Conservation (phyloP, 2,329 filamentous ascomycete species). For the Trichoderma guizhouense region DNA sequence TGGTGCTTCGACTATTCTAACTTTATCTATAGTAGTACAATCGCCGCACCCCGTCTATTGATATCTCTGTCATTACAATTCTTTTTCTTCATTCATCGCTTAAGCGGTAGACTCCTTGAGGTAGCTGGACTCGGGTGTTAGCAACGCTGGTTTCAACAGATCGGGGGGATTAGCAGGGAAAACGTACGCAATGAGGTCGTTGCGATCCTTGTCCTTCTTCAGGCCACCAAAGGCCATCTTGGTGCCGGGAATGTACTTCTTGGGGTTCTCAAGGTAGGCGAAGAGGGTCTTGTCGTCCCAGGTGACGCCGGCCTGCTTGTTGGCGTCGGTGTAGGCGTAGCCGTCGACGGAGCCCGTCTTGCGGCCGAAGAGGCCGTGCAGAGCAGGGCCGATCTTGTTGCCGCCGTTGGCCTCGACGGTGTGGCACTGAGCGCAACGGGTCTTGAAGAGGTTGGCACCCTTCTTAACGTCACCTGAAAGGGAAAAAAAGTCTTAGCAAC, state of each 20-base stretch:
- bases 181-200: slow-evolving; percentile 94
- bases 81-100: slow-evolving; percentile 25
- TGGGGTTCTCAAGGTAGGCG: slow-evolving; percentile 99
- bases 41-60: slow-evolving; percentile 38
- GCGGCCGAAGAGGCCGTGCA: slow-evolving; percentile 96
- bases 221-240: slow-evolving; percentile 99
- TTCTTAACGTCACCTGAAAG: slow-evolving; percentile 83
- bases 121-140: slow-evolving; percentile 47
- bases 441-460: slow-evolving; percentile 99
- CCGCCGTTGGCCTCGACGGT: slow-evolving; percentile 83
- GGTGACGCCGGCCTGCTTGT: slow-evolving; percentile 91
- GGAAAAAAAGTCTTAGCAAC: neutral
- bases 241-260: slow-evolving; percentile 99
- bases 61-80: slow-evolving; percentile 35
- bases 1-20: slow-evolving; percentile 32
- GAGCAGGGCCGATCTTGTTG: slow-evolving; percentile 97
- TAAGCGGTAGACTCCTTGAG: slow-evolving; percentile 69
- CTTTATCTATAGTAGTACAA: slow-evolving; percentile 39
- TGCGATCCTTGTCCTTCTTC: slow-evolving; percentile 99
- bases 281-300: slow-evolving; percentile 90
- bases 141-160: neutral
- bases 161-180: too few relatives aligned
- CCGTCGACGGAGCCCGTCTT: slow-evolving; percentile 88
- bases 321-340: slow-evolving; percentile 98
- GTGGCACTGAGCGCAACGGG: slow-evolving; percentile 97